A percentile compares a stretch with the other conserved stretches of the same genome.
Conservation (phyloP, 352 stramenopile species). For the Blastocystis sp. region DNA sequence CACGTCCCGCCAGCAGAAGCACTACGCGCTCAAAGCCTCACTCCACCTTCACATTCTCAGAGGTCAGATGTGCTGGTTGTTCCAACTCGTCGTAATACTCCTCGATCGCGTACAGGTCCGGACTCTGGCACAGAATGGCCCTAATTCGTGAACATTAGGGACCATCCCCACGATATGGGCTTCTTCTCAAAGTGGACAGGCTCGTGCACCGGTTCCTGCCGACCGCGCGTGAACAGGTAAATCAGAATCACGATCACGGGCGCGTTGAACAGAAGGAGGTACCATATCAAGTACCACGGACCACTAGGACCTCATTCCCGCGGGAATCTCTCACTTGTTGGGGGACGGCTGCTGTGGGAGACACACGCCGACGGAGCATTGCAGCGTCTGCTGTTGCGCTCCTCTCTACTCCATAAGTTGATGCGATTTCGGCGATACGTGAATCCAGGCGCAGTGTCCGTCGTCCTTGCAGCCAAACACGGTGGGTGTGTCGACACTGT, state of each 20-base stretch:
- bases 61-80: not conserved
- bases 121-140: slow-evolving; percentile 3
- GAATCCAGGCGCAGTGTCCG: slow-evolving; percentile 22
- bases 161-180: slow-evolving; percentile 22
- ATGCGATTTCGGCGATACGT: not conserved
- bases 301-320: not conserved
- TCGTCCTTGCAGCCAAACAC: slow-evolving; percentile 35
- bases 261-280: slow-evolving; percentile 35
- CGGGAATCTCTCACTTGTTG: not conserved
- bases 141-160: not conserved
- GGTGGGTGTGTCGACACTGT: not conserved
- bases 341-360: not conserved
- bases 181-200: slow-evolving; percentile 51
- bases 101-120: slow-evolving; percentile 46
- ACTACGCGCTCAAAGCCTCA: not conserved
- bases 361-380: slow-evolving; percentile 32
- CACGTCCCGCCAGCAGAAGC: slow-evolving; percentile 32
- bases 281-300: not conserved
- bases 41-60: not conserved
- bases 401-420: not conserved
- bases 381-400: not conserved
- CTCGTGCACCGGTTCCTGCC: not conserved
- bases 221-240: slow-evolving; percentile 31
- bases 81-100: slow-evolving; percentile 57
- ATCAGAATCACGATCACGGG: slow-evolving; percentile 42